Evolutionary conservation across 352 stramenopile species (phyloP), one percentile per base, ranked within the genome.

Genomic region (Phytophthora lateralis): DNA sequence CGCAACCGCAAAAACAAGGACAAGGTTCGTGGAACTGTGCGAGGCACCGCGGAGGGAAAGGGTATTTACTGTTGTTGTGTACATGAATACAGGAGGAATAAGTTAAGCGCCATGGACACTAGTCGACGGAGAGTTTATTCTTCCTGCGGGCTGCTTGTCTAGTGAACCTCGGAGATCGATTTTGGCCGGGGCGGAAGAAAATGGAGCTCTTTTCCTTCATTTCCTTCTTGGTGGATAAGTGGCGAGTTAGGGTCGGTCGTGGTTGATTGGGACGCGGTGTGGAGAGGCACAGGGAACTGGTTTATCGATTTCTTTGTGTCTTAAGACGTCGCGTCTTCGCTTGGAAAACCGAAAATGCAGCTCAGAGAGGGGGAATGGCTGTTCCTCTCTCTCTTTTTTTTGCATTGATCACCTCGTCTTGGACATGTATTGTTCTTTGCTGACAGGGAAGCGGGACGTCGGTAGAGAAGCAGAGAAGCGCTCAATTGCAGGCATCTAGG

Each of bases 1-100:
- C 71, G 71, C 60, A 86, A 87, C 59, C 76, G 76, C 69, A 77
- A 75, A 56, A 84, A 82, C 59, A 74, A 74, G 53, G 45, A 69
- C 62, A 86, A 88, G 76, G 73, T 83, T 66, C 35, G 66, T 58
- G 18, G 4, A 55, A 12, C 47, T 44, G 29, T 2, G 4, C 10
- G 9, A 26, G 11, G 0, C 8, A 32, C 1, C 7, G 7, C 2
- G 8, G 27, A 11, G 7, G 2, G 27, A 10, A 11, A 18, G 17
- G 12, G 17, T 39, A 17, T 39, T 49, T 15, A 17, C 15, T 2
- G 27, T 8, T 54, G 26, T 27, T 39, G 20, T 37, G 12, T 29
- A 32, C 38, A 49, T 27, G 57, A 18, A 48, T 57, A 50, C 52
- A 83, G 71, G 75, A 78, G 35, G 75, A 84, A 72, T 84, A 84